phyloP scores from a whole-genome alignment of 225 moss, liverwort and hornwort species.

The Physcomitrellopsis africana region DNA sequence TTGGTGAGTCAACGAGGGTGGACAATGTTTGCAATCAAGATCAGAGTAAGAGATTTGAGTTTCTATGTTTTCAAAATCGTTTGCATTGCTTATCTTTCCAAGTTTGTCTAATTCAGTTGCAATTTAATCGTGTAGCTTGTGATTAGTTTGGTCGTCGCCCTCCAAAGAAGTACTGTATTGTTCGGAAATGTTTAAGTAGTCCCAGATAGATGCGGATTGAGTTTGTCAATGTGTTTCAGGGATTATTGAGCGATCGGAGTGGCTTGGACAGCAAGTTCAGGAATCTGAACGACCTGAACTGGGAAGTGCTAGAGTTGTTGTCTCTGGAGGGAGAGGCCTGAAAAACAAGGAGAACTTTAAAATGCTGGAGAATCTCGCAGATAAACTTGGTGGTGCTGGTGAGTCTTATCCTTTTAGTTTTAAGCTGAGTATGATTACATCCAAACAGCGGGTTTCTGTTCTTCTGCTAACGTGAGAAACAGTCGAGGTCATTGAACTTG shows the following conservation, averaged over 20 bases:
- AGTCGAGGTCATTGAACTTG: too few relatives aligned
- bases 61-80: conserved; percentile 11
- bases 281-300: conserved; percentile 85
- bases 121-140: conserved; percentile 3
- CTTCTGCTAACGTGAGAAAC: too few relatives aligned
- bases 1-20: background rate
- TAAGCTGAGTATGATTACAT: background rate
- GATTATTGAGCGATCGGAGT: conserved; percentile 69
- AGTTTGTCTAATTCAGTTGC: background rate
- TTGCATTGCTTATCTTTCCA: background rate
- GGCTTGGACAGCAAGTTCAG: conserved; percentile 82
- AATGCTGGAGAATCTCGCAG: conserved; percentile 86
- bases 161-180: background rate
- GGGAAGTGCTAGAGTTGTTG: conserved; percentile 87
- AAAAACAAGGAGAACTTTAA: conserved; percentile 90
- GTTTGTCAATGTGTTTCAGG: conserved; percentile 42
- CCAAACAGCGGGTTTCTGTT: background rate
- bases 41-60: background rate
- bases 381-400: conserved; percentile 95
- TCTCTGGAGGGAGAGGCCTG: conserved; percentile 85
- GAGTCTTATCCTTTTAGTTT: conserved; percentile 19
- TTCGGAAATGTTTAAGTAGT: background rate
- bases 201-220: conserved; percentile 26
- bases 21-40: background rate
- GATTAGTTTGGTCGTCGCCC: conserved; percentile 9